Percentiles rank a stretch among this genome's conserved stretches.
phyloP scores from a whole-genome alignment of 2,329 filamentous ascomycete species.

The Helotiales sp. region DNA sequence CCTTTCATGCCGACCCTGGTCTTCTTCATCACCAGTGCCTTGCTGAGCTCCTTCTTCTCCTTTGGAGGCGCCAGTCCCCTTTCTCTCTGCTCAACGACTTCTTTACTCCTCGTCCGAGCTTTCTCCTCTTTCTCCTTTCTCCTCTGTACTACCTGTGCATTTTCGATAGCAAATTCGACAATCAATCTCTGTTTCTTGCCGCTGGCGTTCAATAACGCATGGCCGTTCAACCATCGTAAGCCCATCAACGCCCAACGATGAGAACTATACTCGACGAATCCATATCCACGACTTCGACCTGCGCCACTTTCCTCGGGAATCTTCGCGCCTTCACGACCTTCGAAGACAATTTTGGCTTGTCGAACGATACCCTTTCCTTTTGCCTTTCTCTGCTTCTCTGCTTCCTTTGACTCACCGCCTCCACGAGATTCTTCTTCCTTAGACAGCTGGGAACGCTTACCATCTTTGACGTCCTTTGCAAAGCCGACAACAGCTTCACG shows the following conservation, averaged over 20 bases:
- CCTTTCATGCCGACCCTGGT: constrained; percentile 37
- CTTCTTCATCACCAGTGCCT: constrained; percentile 36
- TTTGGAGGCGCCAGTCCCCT: constrained; percentile 34
- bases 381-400: constrained; percentile 75
- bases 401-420: constrained; percentile 75
- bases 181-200: constrained; percentile 89
- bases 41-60: constrained; percentile 35
- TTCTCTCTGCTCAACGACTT: constrained; percentile 36
- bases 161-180: constrained; percentile 97
- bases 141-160: constrained; percentile 89
- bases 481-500: constrained; percentile 93
- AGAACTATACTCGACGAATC: constrained; percentile 94
- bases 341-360: constrained; percentile 94
- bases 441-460: constrained; percentile 74
- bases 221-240: constrained; percentile 88
- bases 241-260: constrained; percentile 96
- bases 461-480: constrained; percentile 81
- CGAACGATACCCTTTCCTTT: constrained; percentile 86
- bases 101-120: constrained; percentile 42
- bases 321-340: constrained; percentile 82
- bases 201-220: constrained; percentile 54
- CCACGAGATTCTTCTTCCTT: constrained; percentile 84
- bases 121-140: constrained; percentile 65
- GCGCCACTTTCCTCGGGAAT: constrained; percentile 74
- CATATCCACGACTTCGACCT: constrained; percentile 87